Evolutionary conservation across 2,329 filamentous ascomycete species (phyloP), one percentile per base, ranked within the genome.

Genomic region (Aspergillus spinulosporus): DNA sequence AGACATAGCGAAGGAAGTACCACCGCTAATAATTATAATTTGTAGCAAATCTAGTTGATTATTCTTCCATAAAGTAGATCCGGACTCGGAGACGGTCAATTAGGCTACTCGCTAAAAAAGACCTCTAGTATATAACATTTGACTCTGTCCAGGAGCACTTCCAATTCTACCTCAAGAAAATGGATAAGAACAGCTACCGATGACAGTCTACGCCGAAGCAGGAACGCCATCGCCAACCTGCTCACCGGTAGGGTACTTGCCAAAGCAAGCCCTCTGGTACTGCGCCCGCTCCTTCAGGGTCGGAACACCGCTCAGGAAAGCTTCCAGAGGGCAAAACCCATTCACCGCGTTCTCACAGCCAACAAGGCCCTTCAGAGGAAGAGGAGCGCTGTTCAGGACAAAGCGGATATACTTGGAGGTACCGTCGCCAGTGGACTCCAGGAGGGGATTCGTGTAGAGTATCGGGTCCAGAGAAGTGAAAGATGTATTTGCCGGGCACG

Each of bases 401-500:
- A 72, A 71, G 1, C 69, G 66, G 34, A 72, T 67, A 45, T 66
- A 69, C 4, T 65, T 53, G 21, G 54, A 62, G 5, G 66, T 66
- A 9, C 57, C 40, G 2, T 40, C 6, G 2, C 31, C 51, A 0
- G 56, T 43, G 21, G 21, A 21, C 1, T 59, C 56, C 8, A 70
- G 37, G 34, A 52, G 46, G 8, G 68, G 70, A 54, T 74, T 72
- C 2, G 47, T 51, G 54, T 72, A 72, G 34, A 67, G 53, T 6
- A 76, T 73, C 0, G 75, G 66, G 4, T 62, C 62, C 0, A 82
- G 79, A 48, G 76, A 56, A 0, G 73, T 48, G 26, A 69, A 64
- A 0, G 56, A 57, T 1, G 50, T 47, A 8, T 60, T 43, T 0
- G 59, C 54, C 2, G 72, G 68, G 62, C 82, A 84, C 34, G 79